Evolutionary conservation across 2,329 filamentous ascomycete species (phyloP).

Genomic region (Xenoacremonium recifei): DNA sequence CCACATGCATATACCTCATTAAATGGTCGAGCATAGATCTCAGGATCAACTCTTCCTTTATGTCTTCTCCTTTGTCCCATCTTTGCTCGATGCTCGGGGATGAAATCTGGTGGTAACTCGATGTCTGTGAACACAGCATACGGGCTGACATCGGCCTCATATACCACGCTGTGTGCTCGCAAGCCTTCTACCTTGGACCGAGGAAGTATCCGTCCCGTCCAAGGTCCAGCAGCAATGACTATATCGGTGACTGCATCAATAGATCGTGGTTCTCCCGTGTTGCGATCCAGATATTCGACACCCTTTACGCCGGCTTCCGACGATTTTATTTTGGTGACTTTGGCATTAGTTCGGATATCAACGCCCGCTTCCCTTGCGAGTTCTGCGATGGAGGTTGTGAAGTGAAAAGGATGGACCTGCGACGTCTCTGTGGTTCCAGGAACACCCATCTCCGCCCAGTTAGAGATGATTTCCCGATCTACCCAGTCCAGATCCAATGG

Average conservation of each 20-base stretch:
- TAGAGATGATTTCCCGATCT: slow-evolving; percentile 60
- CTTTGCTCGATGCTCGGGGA: slow-evolving; percentile 47
- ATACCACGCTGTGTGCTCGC: slow-evolving; percentile 65
- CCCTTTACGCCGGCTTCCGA: slow-evolving; percentile 51
- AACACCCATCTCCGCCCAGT: slow-evolving; percentile 79
- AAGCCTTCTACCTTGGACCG: slow-evolving; percentile 56
- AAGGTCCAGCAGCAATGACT: slow-evolving; percentile 58
- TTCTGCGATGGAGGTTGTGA: slow-evolving; percentile 80
- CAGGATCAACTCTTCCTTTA: slow-evolving; percentile 71
- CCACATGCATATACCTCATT: slow-evolving; percentile 93
- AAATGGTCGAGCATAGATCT: slow-evolving; percentile 90
- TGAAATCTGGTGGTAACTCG: slow-evolving; percentile 64
- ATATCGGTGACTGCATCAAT: slow-evolving; percentile 52
- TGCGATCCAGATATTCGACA: slow-evolving; percentile 59
- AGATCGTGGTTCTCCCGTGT: slow-evolving; percentile 31
- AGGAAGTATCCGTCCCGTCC: slow-evolving; percentile 61
- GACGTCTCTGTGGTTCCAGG: slow-evolving; percentile 73
- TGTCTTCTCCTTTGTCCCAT: slow-evolving; percentile 52
- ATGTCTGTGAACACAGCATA: slow-evolving; percentile 89
- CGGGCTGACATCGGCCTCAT: slow-evolving; percentile 63
- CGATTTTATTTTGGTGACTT: slow-evolving; percentile 66
- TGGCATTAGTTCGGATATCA: slow-evolving; percentile 63
- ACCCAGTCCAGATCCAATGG: slow-evolving; percentile 86
- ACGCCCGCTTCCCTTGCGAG: slow-evolving; percentile 70
- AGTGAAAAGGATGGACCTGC: slow-evolving; percentile 90